phyloP scores from a whole-genome alignment of 2,329 filamentous ascomycete genomes.

The Thielaviopsis punctulata region DNA sequence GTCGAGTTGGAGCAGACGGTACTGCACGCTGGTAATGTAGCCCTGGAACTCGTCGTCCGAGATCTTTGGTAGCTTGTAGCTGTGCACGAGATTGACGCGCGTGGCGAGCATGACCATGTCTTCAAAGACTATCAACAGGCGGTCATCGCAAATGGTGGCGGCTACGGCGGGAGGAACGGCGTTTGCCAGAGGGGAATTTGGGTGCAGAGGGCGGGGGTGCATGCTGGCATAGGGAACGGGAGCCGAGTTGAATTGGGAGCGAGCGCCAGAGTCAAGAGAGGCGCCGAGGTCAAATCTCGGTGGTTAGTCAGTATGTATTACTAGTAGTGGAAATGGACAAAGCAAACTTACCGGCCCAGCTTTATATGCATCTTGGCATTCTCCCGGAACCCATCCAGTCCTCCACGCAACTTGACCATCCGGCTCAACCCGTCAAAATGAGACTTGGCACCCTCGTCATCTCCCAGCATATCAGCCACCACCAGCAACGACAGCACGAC shows the following conservation, averaged over 20 bases:
- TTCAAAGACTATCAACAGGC: slow-evolving; percentile 10
- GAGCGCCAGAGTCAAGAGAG: slow-evolving; percentile 8
- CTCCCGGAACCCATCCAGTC: slow-evolving; percentile 7
- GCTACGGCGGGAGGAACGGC: background rate
- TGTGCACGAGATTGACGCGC: slow-evolving; percentile 9
- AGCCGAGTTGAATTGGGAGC: slow-evolving; percentile 3
- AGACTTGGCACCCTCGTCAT: slow-evolving; percentile 7
- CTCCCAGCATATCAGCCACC: slow-evolving; percentile 10
- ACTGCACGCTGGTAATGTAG: slow-evolving; percentile 8
- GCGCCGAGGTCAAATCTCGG: slow-evolving; percentile 9
- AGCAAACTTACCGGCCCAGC: slow-evolving; percentile 4
- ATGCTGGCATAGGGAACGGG: slow-evolving; percentile 9
- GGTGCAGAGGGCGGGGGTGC: slow-evolving; percentile 3
- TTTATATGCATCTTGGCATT: slow-evolving; percentile 12
- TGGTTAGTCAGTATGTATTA: background rate
- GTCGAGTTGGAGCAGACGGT: slow-evolving; percentile 9
- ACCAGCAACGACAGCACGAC: slow-evolving; percentile 10
- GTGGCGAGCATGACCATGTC: slow-evolving; percentile 9
- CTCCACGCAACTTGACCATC: slow-evolving; percentile 10
- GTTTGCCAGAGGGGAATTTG: background rate
- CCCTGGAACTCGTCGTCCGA: slow-evolving; percentile 10
- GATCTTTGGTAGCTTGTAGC: slow-evolving; percentile 5
- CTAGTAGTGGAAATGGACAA: background rate
- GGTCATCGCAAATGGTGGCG: slow-evolving; percentile 4
- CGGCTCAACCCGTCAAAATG: slow-evolving; percentile 10